These are phyloP conservation scores for Blepharisma undulans DNA, from an alignment of 169 alveolate genomes.

Conservation along the genomic window DNA sequence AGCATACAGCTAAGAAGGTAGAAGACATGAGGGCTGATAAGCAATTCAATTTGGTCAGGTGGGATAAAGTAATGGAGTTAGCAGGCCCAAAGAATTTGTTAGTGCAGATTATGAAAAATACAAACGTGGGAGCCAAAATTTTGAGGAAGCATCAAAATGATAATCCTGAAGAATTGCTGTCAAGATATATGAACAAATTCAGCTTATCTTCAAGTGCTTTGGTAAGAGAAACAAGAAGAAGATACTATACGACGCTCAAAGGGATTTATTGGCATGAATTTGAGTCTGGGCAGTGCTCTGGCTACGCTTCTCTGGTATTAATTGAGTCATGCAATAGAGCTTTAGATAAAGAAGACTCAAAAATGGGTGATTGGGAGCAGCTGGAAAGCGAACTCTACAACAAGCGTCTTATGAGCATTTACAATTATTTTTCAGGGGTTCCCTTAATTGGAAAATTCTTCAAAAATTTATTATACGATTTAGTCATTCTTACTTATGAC, in stretches of 20 bases:
- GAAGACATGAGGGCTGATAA: not conserved
- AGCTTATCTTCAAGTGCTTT: not conserved
- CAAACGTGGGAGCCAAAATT: not conserved
- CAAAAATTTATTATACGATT: not conserved
- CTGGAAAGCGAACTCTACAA: not conserved
- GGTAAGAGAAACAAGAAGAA: not conserved
- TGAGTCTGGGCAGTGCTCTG: slow-evolving; percentile 40
- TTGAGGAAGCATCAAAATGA: not conserved
- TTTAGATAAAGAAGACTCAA: not conserved
- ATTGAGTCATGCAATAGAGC: slow-evolving; percentile 9
- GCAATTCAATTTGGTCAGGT: not conserved
- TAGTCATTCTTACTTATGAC: not conserved
- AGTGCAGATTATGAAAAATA: not conserved
- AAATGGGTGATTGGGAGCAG: slow-evolving; percentile 26
- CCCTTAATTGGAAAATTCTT: slow-evolving; percentile 9
- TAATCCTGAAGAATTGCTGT: not conserved
- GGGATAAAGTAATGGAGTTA: slow-evolving; percentile 16
- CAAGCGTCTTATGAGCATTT: not conserved
- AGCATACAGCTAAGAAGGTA: slow-evolving; percentile 8
- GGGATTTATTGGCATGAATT: slow-evolving; percentile 40
- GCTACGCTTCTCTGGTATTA: not conserved
- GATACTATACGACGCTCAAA: not conserved
- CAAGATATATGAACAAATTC: not conserved
- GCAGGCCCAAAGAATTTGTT: not conserved
- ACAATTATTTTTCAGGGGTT: not conserved